These are phyloP conservation scores for Simplicillium sp. DNA, from an alignment of 2,329 filamentous ascomycete species.

Conservation along the genomic window DNA sequence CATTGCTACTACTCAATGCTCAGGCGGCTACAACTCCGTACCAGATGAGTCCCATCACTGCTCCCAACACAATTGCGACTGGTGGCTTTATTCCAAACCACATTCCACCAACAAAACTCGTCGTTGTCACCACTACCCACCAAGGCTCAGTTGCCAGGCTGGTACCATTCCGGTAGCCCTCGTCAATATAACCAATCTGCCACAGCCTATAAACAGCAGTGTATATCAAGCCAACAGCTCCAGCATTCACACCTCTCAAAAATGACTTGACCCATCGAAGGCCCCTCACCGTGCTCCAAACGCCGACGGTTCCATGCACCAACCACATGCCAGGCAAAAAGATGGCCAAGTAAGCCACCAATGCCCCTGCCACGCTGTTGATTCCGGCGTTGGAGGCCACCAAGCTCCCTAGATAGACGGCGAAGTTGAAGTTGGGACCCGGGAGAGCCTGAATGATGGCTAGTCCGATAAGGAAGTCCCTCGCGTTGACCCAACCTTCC, in stretches of 20 bases:
- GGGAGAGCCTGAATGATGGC: conserved; percentile 65
- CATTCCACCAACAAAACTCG: conserved; percentile 20
- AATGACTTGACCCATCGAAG: conserved; percentile 35
- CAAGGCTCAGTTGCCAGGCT: conserved; percentile 50
- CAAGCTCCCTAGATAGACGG: conserved; percentile 46
- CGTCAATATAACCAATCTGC: conserved; percentile 50
- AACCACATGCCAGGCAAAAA: conserved; percentile 40
- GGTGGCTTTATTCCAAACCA: conserved; percentile 22
- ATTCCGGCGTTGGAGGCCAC: conserved; percentile 29
- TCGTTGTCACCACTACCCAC: conserved; percentile 52
- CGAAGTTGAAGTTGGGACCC: conserved; percentile 37
- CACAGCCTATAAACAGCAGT: conserved; percentile 55
- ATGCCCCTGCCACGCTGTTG: conserved; percentile 32
- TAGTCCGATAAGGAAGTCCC: conserved; percentile 65
- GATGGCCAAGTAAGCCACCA: conserved; percentile 43
- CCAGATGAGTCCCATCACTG: conserved; percentile 21
- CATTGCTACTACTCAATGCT: not conserved
- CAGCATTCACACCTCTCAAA: conserved; percentile 48
- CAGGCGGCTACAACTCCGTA: conserved; percentile 16
- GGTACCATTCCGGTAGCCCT: conserved; percentile 34
- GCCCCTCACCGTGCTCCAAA: conserved; percentile 42
- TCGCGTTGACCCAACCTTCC: conserved; percentile 59
- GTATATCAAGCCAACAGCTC: conserved; percentile 52
- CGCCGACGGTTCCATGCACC: conserved; percentile 40
- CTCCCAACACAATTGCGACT: conserved; percentile 21